These are phyloP conservation scores for Coemansia erecta DNA, from an alignment of 192 early-diverging fungal genomes.

Conservation along the genomic window DNA sequence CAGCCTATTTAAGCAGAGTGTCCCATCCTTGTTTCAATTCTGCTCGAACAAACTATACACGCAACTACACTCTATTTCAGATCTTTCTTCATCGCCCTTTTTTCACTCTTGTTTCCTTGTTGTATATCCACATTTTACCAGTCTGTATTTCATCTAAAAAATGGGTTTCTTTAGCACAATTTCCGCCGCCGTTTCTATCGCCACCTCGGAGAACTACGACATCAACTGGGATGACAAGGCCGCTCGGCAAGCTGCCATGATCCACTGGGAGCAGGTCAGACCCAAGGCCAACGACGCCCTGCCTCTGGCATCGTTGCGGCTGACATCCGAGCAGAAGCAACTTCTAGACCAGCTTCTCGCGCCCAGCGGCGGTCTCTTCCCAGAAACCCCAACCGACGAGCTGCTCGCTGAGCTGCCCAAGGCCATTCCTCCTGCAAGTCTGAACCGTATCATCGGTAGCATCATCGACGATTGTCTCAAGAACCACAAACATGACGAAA, in stretches of 20 bases:
- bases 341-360: conserved; percentile 36
- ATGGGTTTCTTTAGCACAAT: conserved; percentile 29
- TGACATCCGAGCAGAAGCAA: conserved; percentile 36
- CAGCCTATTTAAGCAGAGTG: too few relatives aligned
- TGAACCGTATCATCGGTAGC: conserved; percentile 39
- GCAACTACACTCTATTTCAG: too few relatives aligned
- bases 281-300: conserved; percentile 37
- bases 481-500: conserved; percentile 34
- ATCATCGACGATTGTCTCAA: conserved; percentile 40
- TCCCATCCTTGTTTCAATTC: too few relatives aligned
- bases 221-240: conserved; percentile 37
- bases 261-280: conserved; percentile 37
- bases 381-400: conserved; percentile 26
- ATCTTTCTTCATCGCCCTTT: too few relatives aligned
- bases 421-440: conserved; percentile 43
- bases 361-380: conserved; percentile 24
- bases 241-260: conserved; percentile 21
- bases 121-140: too few relatives aligned
- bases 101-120: background rate
- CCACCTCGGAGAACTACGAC: conserved; percentile 29
- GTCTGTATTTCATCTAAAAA: background rate
- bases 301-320: conserved; percentile 33
- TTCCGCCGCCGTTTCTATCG: conserved; percentile 26
- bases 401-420: conserved; percentile 27
- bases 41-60: too few relatives aligned